A percentile compares a stretch with the other conserved stretches of the same genome.
phyloP scores from a whole-genome alignment of 257 asterid species.

The Nicotiana otophora region DNA sequence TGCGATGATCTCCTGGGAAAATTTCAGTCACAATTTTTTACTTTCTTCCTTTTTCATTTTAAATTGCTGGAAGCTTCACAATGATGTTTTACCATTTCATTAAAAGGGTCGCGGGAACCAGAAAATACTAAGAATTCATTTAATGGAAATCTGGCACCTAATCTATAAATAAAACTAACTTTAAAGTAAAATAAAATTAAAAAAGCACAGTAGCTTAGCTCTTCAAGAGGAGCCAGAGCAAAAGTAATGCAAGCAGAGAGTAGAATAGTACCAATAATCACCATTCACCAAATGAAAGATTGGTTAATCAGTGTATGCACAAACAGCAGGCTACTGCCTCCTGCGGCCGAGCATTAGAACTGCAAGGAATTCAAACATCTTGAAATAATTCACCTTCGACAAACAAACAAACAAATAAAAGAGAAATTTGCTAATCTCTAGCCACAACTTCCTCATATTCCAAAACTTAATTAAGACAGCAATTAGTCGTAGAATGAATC shows the following conservation, averaged over 20 bases:
- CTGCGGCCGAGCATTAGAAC: background rate
- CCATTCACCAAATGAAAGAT: background rate
- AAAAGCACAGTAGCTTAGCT: background rate
- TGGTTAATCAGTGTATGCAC: background rate
- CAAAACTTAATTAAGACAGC: background rate
- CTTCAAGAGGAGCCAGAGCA: background rate
- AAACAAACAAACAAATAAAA: background rate
- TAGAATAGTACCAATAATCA: background rate
- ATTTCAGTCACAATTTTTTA: background rate
- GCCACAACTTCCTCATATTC: background rate
- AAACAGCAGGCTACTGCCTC: background rate
- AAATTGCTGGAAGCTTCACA: background rate
- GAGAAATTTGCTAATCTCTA: background rate
- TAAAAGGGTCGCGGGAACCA: too few species aligned
- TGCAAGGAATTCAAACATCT: background rate
- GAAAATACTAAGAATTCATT: background rate
- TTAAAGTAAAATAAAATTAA: background rate
- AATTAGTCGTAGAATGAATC: background rate
- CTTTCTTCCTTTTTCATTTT: background rate
- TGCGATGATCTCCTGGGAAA: background rate
- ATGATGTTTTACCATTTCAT: background rate
- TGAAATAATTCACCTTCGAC: background rate
- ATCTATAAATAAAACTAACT: background rate
- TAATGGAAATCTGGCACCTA: background rate
- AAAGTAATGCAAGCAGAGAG: background rate